Evolutionary conservation across 371 early-diverging fungal genomes (phyloP), one percentile per base, ranked within the genome.

Genomic region (Sporodiniella umbellata): DNA sequence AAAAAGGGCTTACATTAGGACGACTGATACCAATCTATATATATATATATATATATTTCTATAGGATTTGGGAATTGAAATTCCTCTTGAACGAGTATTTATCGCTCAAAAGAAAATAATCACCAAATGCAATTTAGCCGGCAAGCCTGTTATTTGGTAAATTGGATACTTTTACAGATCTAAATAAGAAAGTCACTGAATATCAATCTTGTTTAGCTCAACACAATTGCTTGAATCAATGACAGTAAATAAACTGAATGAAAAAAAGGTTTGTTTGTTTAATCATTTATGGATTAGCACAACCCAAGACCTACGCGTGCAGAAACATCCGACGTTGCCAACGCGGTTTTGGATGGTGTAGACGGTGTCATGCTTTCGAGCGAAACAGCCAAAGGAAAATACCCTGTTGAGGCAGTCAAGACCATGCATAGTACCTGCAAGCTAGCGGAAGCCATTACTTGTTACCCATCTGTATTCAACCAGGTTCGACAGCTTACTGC

Each of bases 141-240:
- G 95, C 24, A 99, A 98, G 79, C 98, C 97, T 44, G 94, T 96
- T 48, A 94, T 99, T 39, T 91, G 91, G 79, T 78, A 63, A 51
- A 64, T 12, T 33, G n/a, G n/a, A n/a, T n/a, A n/a, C n/a, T n/a
- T n/a, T n/a, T 28, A 17, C n/a, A 26, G 23, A 40, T 24, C 17
- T 25, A 22, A 33, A 33, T 7, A 17, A 17, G n/a, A 14, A 11
- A 37, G 17, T 8, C 14, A 17, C 17, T n/a, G 18, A 33, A 26
- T 19, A n/a, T 22, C 8, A 21, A 10, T 26, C 31, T 21, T 37
- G 6, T 18, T 23, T 42, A 68, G 73, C 60, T 99, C 99, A 33
- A 99, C 99, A 40, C 99, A 99, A 75, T 99, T 99, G 99, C 72
- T 99, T 38, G 98, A 99, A 68, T 94, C 95, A 37, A 99, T 99